phyloP scores from a whole-genome alignment of 192 early-diverging fungal genomes.

The Phlyctochytrium bullatum region DNA sequence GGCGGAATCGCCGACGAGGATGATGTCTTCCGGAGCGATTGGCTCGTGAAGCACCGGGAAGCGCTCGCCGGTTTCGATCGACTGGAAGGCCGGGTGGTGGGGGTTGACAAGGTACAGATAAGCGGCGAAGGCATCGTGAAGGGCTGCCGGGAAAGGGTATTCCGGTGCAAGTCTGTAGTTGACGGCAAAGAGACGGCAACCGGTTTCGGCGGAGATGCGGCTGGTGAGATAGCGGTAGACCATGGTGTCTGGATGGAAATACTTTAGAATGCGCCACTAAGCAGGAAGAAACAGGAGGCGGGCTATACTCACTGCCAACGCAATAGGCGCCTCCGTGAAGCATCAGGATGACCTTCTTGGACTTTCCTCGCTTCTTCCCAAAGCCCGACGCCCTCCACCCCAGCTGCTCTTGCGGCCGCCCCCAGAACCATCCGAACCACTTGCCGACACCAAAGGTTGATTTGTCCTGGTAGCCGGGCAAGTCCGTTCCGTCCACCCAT shows the following conservation, averaged over 20 bases:
- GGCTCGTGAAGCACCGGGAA: conserved; percentile 21
- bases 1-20: conserved; percentile 43
- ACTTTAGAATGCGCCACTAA: too few relatives aligned
- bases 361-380: not conserved
- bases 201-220: conserved; percentile 31
- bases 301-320: conserved; percentile 12
- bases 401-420: too few relatives aligned
- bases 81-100: conserved; percentile 28
- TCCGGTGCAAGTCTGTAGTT: conserved; percentile 48
- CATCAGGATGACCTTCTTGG: conserved; percentile 32
- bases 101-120: conserved; percentile 44
- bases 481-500: conserved; percentile 23
- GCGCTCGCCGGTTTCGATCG: not conserved
- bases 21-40: conserved; percentile 35
- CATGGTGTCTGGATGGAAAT: not conserved
- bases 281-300: too few relatives aligned
- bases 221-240: conserved; percentile 37
- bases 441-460: not conserved
- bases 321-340: conserved; percentile 48
- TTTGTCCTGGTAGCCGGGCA: conserved; percentile 5
- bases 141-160: conserved; percentile 36
- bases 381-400: not conserved
- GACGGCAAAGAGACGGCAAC: conserved; percentile 27
- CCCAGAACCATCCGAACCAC: not conserved
- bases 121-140: conserved; percentile 47